Evolutionary conservation across 2,329 filamentous ascomycete genomes (phyloP).

Genomic region (Blumeria hordei): DNA sequence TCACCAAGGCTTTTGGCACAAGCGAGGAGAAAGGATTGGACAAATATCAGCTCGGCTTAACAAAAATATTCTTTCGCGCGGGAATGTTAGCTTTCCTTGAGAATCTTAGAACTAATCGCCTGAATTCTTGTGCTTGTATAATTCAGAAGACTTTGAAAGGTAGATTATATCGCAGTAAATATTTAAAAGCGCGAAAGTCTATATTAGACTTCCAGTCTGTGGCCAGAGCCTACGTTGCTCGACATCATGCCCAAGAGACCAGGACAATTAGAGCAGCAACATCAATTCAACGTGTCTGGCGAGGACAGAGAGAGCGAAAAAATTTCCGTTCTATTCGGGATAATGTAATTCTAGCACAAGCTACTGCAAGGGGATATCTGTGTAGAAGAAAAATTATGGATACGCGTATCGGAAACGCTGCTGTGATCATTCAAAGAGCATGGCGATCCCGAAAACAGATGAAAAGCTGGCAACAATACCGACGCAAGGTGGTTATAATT

Average conservation of each 20-base stretch:
- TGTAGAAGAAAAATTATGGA: conserved; percentile 82
- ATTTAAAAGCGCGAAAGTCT: conserved; percentile 62
- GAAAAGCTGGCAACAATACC: conserved; percentile 65
- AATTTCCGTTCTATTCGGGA: conserved; percentile 53
- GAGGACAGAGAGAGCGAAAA: conserved; percentile 73
- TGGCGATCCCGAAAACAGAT: conserved; percentile 68
- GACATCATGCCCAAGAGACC: conserved; percentile 55
- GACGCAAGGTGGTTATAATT: conserved; percentile 68
- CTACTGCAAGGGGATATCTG: conserved; percentile 75
- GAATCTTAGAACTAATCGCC: conserved; percentile 67
- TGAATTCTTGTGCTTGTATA: conserved; percentile 88
- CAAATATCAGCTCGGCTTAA: conserved; percentile 93
- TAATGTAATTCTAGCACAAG: conserved; percentile 72
- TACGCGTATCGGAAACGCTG: conserved; percentile 78
- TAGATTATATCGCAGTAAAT: conserved; percentile 84
- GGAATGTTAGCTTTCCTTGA: conserved; percentile 97
- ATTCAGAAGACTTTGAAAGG: conserved; percentile 95
- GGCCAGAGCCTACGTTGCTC: conserved; percentile 52
- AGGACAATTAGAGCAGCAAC: conserved; percentile 71
- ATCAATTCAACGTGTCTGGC: conserved; percentile 87
- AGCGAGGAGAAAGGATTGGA: conserved; percentile 51
- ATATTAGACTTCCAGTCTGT: conserved; percentile 62
- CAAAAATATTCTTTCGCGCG: conserved; percentile 97
- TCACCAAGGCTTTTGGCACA: conserved; percentile 67
- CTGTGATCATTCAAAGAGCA: conserved; percentile 65